A percentile compares a stretch with the other conserved stretches of the same genome.
Evolutionary conservation across 2,329 filamentous ascomycete genomes (phyloP).

Genomic region (Penicillium crustosum): DNA sequence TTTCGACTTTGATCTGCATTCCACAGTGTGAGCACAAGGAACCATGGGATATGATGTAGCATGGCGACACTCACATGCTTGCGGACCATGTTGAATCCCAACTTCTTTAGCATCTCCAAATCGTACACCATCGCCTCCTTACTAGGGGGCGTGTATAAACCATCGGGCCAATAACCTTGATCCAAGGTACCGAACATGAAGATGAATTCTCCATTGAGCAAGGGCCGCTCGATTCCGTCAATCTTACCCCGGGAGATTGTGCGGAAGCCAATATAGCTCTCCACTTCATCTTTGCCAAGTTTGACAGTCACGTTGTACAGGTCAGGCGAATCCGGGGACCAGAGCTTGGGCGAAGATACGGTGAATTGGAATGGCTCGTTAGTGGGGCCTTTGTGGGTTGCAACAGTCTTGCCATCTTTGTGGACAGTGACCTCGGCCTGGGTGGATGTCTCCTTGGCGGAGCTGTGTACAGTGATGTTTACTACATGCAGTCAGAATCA

Average conservation of each 20-base stretch:
- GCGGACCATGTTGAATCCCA: slow-evolving; percentile 69
- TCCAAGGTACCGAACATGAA: slow-evolving; percentile 70
- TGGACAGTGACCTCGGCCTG: slow-evolving; percentile 42
- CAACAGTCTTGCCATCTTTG: slow-evolving; percentile 44
- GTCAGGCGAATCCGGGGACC: slow-evolving; percentile 63
- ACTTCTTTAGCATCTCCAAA: slow-evolving; percentile 60
- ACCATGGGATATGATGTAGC: background rate
- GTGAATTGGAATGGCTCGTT: slow-evolving; percentile 56
- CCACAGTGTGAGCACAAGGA: background rate
- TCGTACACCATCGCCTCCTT: slow-evolving; percentile 68
- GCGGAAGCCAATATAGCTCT: slow-evolving; percentile 69
- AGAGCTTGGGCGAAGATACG: slow-evolving; percentile 57
- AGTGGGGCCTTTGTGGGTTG: slow-evolving; percentile 46
- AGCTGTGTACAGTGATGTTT: slow-evolving; percentile 56
- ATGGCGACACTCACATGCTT: slow-evolving; percentile 58
- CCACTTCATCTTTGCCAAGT: slow-evolving; percentile 54
- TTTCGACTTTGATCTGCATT: slow-evolving; percentile 64
- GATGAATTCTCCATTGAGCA: slow-evolving; percentile 67
- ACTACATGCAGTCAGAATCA: slow-evolving; percentile 43
- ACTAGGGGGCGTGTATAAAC: slow-evolving; percentile 64
- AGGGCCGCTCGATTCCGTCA: slow-evolving; percentile 59
- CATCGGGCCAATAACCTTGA: slow-evolving; percentile 71
- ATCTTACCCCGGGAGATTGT: slow-evolving; percentile 60
- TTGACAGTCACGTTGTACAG: slow-evolving; percentile 65
- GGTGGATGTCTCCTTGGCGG: slow-evolving; percentile 34